These are phyloP conservation scores for Nicotiana knightiana DNA, from an alignment of 257 asterid species.

Conservation along the genomic window DNA sequence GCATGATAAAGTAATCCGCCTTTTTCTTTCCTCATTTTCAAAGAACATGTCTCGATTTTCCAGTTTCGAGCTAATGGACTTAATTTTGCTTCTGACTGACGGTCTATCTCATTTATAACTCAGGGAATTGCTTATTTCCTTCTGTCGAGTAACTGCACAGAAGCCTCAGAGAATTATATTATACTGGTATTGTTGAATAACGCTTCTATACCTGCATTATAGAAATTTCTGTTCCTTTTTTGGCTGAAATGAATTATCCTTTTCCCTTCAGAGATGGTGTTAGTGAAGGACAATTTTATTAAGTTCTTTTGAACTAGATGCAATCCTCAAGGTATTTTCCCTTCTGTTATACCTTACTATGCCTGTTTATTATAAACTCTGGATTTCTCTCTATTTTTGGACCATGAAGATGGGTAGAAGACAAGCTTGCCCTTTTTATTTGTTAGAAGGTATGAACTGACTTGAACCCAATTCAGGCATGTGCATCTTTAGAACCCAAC, in stretches of 20 bases:
- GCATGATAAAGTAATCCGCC: conserved; percentile 77
- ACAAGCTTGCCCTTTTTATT: background rate
- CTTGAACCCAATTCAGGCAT: conserved; percentile 46
- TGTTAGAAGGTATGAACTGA: background rate
- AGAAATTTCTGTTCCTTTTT: background rate
- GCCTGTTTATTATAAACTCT: background rate
- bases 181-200: conserved; percentile 46
- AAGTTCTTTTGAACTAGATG: conserved; percentile 89
- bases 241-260: background rate
- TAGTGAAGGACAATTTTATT: conserved; percentile 95
- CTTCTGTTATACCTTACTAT: background rate
- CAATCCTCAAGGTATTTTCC: conserved; percentile 69
- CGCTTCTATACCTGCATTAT: background rate
- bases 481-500: conserved; percentile 84
- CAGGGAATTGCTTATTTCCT: conserved; percentile 88
- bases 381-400: background rate
- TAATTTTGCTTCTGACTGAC: background rate
- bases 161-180: conserved; percentile 84
- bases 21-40: background rate
- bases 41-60: background rate
- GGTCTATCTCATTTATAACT: background rate
- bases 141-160: conserved; percentile 81
- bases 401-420: background rate
- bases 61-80: background rate
- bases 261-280: conserved; percentile 78